phyloP scores from a whole-genome alignment of 2,329 filamentous ascomycete genomes.

The Monosporascus sp. region DNA sequence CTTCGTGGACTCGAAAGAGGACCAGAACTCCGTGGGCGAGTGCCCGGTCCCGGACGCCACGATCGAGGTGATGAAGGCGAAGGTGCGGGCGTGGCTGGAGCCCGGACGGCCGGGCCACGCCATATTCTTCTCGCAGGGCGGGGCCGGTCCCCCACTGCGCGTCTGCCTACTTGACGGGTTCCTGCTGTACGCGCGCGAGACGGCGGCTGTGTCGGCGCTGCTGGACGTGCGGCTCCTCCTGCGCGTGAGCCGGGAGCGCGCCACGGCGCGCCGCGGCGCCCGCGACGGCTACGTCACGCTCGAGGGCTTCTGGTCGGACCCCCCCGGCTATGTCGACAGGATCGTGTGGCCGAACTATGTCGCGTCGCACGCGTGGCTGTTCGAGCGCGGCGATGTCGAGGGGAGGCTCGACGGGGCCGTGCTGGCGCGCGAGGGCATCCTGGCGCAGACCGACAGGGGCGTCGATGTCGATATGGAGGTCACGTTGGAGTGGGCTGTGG shows the following conservation, averaged over 20 bases:
- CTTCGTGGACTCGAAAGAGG: constrained; percentile 51
- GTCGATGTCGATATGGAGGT: constrained; percentile 54
- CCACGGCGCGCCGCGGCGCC: constrained; percentile 60
- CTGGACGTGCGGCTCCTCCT: constrained; percentile 78
- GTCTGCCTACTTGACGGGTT: constrained; percentile 85
- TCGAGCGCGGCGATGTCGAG: constrained; percentile 63
- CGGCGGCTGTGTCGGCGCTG: constrained; percentile 38
- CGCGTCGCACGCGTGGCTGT: constrained; percentile 73
- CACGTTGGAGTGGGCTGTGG: constrained; percentile 64
- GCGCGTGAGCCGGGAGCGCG: constrained; percentile 58
- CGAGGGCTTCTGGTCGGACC: constrained; percentile 93
- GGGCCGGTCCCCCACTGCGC: constrained; percentile 23
- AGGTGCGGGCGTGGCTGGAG: constrained; percentile 42
- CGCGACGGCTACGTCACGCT: constrained; percentile 73
- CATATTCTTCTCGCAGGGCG: constrained; percentile 5
- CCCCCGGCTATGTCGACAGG: constrained; percentile 87
- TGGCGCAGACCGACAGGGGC: constrained; percentile 35
- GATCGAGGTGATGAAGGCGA: constrained; percentile 40
- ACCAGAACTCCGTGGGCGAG: constrained; percentile 54
- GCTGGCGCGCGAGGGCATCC: constrained; percentile 38
- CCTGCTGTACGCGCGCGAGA: constrained; percentile 62
- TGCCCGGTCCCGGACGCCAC: constrained; percentile 45
- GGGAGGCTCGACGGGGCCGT: constrained; percentile 38
- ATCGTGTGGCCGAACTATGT: constrained; percentile 97
- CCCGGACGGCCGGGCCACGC: constrained; percentile 38